Base-by-base conservation (phyloP, 2,329 filamentous ascomycete genomes). In the Thielaviopsis musarum region DNA sequence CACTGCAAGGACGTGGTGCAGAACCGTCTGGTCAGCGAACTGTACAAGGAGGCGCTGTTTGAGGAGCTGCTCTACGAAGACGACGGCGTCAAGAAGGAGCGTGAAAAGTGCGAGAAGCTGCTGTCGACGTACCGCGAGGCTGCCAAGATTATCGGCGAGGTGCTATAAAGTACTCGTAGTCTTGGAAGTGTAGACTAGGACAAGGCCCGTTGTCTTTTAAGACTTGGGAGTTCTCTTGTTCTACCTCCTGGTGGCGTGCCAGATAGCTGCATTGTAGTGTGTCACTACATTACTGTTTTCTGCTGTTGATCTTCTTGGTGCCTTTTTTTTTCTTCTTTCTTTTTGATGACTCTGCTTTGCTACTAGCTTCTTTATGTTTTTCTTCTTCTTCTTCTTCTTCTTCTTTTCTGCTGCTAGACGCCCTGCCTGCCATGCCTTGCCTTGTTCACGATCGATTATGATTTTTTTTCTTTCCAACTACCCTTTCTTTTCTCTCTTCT, bases 1-100 rank as follows among this genome's bases (percentile, higher is more conserved):
- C 88, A 96, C 75, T 95, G 88, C 74, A 96, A 97, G 72, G 93
- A 98, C 65, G 91, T 91, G 13, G 91, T 98, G 34, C 93, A 98
- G 72, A 98, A 98, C 72, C 82, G 93, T 53, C 82, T 98, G 6
- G 93, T 98, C 60, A 95, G 88, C 69, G 88, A 95, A 70, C 77
- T 98, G 56, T 98, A 98, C 77, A 91, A 88, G 72, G 93, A 97
- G 71, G 74, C 83, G 38, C 75, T 95, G 38, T 97, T 97, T 67
- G 84, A 90, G 66, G 91, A 98, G 70, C 79, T 98, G 59, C 77
- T 98, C 48, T 97, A 98, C 72, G 93, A 98, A 72, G 93, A 98
- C 68, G 93, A 98, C 69, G 88, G 83, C 22, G 91, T 98, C 70
- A 96, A 97, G 79, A 91, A 90, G 68, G 91, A 97, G 74, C 83